Evolutionary conservation across 305 asterid species (phyloP).

Genomic region (Fraxinus latifolia): DNA sequence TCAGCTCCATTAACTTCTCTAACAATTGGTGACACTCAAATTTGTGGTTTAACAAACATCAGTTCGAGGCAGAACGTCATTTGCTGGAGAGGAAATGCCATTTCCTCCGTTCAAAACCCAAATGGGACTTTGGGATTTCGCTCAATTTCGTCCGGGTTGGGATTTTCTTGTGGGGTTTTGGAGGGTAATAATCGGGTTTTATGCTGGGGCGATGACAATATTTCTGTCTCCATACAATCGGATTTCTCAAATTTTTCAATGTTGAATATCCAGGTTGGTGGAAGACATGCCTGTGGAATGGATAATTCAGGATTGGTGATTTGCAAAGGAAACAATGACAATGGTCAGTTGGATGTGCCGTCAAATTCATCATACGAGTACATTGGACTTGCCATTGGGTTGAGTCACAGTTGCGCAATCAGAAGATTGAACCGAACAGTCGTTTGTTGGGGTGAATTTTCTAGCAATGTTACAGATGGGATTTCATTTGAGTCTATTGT

Average conservation of each 20-base stretch:
- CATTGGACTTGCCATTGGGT: constrained; percentile 62
- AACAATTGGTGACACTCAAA: constrained; percentile 65
- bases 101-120: constrained; percentile 20
- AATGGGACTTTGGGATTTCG: constrained; percentile 26
- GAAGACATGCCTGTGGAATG: constrained; percentile 72
- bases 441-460: constrained; percentile 68
- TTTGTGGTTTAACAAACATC: constrained; percentile 52
- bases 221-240: constrained; percentile 36
- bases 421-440: constrained; percentile 55
- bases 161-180: constrained; percentile 70
- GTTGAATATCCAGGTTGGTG: constrained; percentile 60
- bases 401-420: constrained; percentile 68
- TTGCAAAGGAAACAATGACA: constrained; percentile 59
- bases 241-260: constrained; percentile 50
- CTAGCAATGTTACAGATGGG: constrained; percentile 22
- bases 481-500: constrained; percentile 70
- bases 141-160: constrained; percentile 63
- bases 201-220: constrained; percentile 62
- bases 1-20: constrained; percentile 40
- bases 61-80: constrained; percentile 26
- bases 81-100: constrained; percentile 65
- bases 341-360: constrained; percentile 57
- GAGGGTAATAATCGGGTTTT: constrained; percentile 30
- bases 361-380: constrained; percentile 36
- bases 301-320: constrained; percentile 44